Conservation (phyloP, 2,329 filamentous ascomycete species). For the Drechslerella coelobrocha region DNA sequence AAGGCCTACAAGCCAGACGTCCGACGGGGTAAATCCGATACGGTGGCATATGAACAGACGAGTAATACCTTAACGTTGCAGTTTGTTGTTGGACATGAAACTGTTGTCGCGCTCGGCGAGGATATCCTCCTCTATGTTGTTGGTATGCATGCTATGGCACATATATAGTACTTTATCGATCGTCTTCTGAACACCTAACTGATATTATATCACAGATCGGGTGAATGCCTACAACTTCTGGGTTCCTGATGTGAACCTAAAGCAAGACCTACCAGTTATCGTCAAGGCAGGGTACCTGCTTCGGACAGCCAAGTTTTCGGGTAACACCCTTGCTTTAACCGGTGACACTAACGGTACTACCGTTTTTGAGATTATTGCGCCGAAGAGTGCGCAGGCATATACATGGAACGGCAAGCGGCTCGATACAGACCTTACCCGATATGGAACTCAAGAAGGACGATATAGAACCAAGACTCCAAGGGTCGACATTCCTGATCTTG, state of each 20-base stretch:
- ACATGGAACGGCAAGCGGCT: conserved; percentile 67
- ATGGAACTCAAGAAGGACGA: conserved; percentile 63
- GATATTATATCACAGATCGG: conserved; percentile 62
- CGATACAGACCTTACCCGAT: conserved; percentile 60
- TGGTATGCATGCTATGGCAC: conserved; percentile 57
- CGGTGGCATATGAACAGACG: conserved; percentile 56
- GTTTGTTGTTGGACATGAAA: conserved; percentile 58
- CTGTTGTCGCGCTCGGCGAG: conserved; percentile 63
- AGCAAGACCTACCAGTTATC: conserved; percentile 61
- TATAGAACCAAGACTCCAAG: conserved; percentile 63
- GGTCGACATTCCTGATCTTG: conserved; percentile 67
- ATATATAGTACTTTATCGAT: conserved; percentile 40
- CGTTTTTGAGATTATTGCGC: conserved; percentile 71
- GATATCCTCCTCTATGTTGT: conserved; percentile 66
- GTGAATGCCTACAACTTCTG: conserved; percentile 74
- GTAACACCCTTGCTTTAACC: conserved; percentile 67
- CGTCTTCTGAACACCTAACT: conserved; percentile 39
- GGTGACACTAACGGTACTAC: conserved; percentile 77
- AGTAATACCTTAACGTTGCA: conserved; percentile 56
- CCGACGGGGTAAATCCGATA: conserved; percentile 59
- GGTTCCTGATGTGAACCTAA: conserved; percentile 64
- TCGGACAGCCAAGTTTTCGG: conserved; percentile 66
- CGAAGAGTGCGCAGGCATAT: conserved; percentile 64
- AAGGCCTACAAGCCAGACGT: conserved; percentile 56
- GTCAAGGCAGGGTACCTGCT: conserved; percentile 71